Evolutionary conservation across 805 yeast genomes (phyloP).

Genomic region (Priceomyces carsonii): DNA sequence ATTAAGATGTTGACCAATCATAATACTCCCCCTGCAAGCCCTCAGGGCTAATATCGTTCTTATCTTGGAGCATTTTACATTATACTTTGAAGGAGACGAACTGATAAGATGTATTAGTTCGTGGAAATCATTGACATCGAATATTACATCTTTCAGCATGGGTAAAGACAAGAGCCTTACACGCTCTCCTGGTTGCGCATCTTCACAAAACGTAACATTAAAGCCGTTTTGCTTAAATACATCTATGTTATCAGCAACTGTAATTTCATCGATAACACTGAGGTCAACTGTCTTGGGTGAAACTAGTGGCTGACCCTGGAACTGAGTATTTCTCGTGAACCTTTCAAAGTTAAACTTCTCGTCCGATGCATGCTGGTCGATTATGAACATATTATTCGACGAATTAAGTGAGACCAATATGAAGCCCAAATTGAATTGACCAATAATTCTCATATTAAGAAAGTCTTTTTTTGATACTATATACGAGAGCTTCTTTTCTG

Average conservation of each 20-base stretch:
- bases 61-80: slow-evolving; percentile 70
- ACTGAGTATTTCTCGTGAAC: slow-evolving; percentile 52
- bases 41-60: slow-evolving; percentile 88
- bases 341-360: slow-evolving; percentile 90
- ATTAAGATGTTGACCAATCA: slow-evolving; percentile 81
- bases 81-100: slow-evolving; percentile 12
- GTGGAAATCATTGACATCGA: slow-evolving; percentile 67
- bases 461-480: slow-evolving; percentile 75
- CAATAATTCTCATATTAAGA: slow-evolving; percentile 71
- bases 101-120: slow-evolving; percentile 72
- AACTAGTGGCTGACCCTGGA: slow-evolving; percentile 66
- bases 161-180: slow-evolving; percentile 67
- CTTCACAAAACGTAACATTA: slow-evolving; percentile 51
- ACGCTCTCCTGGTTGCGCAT: slow-evolving; percentile 55
- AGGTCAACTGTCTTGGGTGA: slow-evolving; percentile 59
- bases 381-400: slow-evolving; percentile 66
- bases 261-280: slow-evolving; percentile 75
- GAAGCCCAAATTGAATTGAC: slow-evolving; percentile 95
- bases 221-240: slow-evolving; percentile 80
- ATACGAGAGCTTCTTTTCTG: slow-evolving; percentile 59
- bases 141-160: slow-evolving; percentile 64
- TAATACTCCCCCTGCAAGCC: slow-evolving; percentile 90
- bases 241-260: slow-evolving; percentile 58
- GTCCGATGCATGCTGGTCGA: slow-evolving; percentile 98
- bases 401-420: slow-evolving; percentile 64